Conservation (phyloP, 2,329 filamentous ascomycete genomes). For the Orbilia oligospora region DNA sequence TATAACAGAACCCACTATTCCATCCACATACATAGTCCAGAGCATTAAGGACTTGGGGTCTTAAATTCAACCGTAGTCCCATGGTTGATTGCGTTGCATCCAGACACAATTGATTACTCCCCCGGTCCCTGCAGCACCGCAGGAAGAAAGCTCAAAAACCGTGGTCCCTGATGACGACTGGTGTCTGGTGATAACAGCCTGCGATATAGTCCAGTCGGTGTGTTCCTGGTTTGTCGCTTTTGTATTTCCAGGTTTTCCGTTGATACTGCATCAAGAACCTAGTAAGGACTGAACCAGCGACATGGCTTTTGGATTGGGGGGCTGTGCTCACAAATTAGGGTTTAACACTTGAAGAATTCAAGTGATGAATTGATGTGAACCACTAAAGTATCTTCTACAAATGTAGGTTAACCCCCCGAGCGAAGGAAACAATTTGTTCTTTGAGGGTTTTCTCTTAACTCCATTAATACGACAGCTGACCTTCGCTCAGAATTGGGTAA, state of each 20-base stretch:
- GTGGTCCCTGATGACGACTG: constrained; percentile 47
- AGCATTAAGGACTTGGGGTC: neutral
- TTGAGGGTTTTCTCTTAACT: neutral
- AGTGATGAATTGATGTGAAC: constrained; percentile 8
- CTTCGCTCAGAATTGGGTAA: neutral
- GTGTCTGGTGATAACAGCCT: constrained; percentile 19
- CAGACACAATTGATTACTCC: constrained; percentile 32
- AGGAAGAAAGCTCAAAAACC: constrained; percentile 38
- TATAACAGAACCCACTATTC: constrained; percentile 18
- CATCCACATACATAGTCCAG: neutral
- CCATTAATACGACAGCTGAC: neutral
- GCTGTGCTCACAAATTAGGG: constrained; percentile 23
- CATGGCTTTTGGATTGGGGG: constrained; percentile 8
- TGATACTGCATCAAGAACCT: neutral
- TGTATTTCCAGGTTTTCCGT: constrained; percentile 26
- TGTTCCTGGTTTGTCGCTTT: constrained; percentile 11
- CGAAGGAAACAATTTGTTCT: neutral
- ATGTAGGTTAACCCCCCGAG: constrained; percentile 5
- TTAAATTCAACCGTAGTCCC: constrained; percentile 44
- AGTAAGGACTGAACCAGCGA: neutral
- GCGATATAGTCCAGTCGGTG: neutral
- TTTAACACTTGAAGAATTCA: neutral
- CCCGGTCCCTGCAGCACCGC: constrained; percentile 34
- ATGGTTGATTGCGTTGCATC: constrained; percentile 53
- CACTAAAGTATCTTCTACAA: neutral